These are phyloP conservation scores for Anthoceros angustus DNA, from an alignment of 225 moss, liverwort and hornwort genomes.

Conservation along the genomic window DNA sequence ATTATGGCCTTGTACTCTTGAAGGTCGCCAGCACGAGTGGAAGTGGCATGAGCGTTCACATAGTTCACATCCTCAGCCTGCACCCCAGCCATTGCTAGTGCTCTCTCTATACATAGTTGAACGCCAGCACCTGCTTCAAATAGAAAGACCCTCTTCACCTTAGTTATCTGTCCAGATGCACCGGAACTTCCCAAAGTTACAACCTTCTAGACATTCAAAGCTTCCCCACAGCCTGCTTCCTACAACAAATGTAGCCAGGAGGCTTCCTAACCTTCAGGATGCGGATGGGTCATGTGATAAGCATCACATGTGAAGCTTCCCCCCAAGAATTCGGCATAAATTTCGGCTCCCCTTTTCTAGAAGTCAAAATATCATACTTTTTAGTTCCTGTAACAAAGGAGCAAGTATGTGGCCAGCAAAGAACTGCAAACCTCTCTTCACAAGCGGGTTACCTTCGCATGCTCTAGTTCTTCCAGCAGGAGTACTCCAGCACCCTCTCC, in stretches of 20 bases:
- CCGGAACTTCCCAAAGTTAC: background rate
- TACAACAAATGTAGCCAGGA: too few relatives aligned
- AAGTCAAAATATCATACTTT: constrained; percentile 3
- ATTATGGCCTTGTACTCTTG: constrained; percentile 88
- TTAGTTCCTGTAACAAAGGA: background rate
- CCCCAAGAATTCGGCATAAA: constrained; percentile 85
- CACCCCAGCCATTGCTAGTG: constrained; percentile 66
- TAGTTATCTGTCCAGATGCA: background rate
- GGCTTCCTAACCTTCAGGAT: constrained; percentile 48
- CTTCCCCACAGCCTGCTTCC: too few relatives aligned
- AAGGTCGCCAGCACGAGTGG: constrained; percentile 83
- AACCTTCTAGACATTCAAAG: too few relatives aligned
- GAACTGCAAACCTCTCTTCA: background rate
- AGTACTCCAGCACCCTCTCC: constrained; percentile 89
- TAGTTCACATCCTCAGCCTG: constrained; percentile 68
- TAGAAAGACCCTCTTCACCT: background rate
- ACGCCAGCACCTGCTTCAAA: constrained; percentile 58
- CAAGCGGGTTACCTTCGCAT: constrained; percentile 47
- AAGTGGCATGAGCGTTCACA: constrained; percentile 91
- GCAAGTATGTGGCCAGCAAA: background rate
- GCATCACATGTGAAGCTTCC: constrained; percentile 95
- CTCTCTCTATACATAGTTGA: constrained; percentile 82
- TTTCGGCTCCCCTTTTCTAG: constrained; percentile 76
- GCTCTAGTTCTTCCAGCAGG: constrained; percentile 72
- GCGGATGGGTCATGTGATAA: constrained; percentile 86